These are phyloP conservation scores for Taphrina populina DNA, from an alignment of 1,139 yeast species.

Conservation along the genomic window DNA sequence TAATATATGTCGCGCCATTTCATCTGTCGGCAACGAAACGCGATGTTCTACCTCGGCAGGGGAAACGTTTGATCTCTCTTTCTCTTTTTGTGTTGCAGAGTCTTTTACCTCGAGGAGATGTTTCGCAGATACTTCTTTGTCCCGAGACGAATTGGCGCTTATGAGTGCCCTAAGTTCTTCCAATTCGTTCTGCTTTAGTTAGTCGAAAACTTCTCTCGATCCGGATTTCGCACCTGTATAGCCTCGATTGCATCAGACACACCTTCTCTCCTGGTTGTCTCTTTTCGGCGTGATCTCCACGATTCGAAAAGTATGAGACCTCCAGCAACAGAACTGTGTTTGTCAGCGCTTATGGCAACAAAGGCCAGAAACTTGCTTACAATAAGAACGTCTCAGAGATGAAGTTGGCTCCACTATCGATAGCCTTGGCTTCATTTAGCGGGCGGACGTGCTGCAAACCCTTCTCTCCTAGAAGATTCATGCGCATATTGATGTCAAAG, in stretches of 20 bases:
- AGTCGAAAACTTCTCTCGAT: neutral
- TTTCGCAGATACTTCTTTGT: neutral
- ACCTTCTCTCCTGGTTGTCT: slow-evolving; percentile 40
- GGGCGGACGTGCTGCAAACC: slow-evolving; percentile 58
- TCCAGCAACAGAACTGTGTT: slow-evolving; percentile 61
- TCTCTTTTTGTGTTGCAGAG: neutral
- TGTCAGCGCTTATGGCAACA: neutral
- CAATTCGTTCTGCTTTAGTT: slow-evolving; percentile 4
- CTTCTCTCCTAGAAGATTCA: slow-evolving; percentile 59
- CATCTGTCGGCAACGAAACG: slow-evolving; percentile 18
- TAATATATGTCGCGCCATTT: slow-evolving; percentile 8
- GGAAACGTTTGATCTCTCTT: neutral
- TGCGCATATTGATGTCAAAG: slow-evolving; percentile 62
- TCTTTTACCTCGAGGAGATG: neutral
- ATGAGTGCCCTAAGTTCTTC: slow-evolving; percentile 14
- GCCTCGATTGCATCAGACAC: slow-evolving; percentile 33
- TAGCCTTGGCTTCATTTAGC: slow-evolving; percentile 77
- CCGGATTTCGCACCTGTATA: slow-evolving; percentile 3
- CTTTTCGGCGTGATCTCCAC: slow-evolving; percentile 66
- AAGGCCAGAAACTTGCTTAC: slow-evolving; percentile 29
- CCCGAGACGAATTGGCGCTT: neutral
- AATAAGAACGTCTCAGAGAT: slow-evolving; percentile 76
- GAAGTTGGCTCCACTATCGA: slow-evolving; percentile 79
- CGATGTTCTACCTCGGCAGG: neutral
- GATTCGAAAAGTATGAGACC: slow-evolving; percentile 73